Evolutionary conservation across 768 basidiomycete genomes (phyloP), one percentile per base, ranked within the genome.

Genomic region (Psilocybe azurescens): DNA sequence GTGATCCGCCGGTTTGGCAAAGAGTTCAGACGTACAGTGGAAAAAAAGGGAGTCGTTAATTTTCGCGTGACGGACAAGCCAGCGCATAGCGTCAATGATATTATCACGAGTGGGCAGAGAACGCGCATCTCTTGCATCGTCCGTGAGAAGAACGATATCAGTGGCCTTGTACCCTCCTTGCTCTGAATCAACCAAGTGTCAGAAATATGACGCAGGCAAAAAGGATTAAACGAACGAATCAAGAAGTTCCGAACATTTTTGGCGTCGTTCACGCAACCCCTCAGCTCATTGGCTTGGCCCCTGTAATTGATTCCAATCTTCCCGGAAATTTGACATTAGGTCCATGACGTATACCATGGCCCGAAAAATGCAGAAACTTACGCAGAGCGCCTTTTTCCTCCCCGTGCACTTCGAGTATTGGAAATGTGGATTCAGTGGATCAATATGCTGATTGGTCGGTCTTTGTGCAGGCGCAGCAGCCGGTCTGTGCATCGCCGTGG

Each of bases 181-280:
- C 9, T 69, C 74, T 75, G 52, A 30, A 52, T 63, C 38, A n/a
- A n/a, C 41, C 24, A 16, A 2, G 1, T 10, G 29, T 55, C 36
- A 58, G 41, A 29, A 13, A 52, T n/a, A 52, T 50, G 16, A 14
- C 11, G 18, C 39, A 50, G 29, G 1, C 41, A 14, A 14, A 29
- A 13, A 7, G 48, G 8, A 29, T 41, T 53, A 36, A 50, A 46
- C 51, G 7, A 66, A 89, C 88, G 72, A 39, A 83, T 85, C 32
- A 93, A 77, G 77, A 94, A 94, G 33, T 80, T 79, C 51, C 83
- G 81, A 50, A 94, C 83, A 66, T 89, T 88, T 60, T 78, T 79
- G 3, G 89, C 89, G 70, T 96, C 94, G 64, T 95, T 95, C 68
- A 94, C 82, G 67, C 94, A 95, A 5, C 94, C 94, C 0, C 78